These are phyloP conservation scores for Aspergillus cristatus DNA, from an alignment of 495 filamentous ascomycete species.

Conservation along the genomic window DNA sequence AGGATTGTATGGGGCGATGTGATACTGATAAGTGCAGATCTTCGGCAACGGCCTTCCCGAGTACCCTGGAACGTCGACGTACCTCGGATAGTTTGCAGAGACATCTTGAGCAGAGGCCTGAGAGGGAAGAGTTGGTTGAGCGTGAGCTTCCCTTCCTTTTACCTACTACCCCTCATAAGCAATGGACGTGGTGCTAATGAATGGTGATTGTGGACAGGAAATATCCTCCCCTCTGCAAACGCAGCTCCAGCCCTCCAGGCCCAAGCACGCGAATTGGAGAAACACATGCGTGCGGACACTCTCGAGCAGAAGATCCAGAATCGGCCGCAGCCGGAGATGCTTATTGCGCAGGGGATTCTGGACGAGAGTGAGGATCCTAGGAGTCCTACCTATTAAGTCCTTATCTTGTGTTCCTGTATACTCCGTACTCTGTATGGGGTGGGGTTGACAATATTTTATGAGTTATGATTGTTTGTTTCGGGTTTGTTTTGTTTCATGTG, in stretches of 20 bases:
- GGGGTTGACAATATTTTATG: too few species aligned
- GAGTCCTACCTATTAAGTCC: constrained; percentile 5
- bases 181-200: too few species aligned
- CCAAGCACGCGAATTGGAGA: constrained; percentile 70
- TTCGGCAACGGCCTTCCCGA: too few species aligned
- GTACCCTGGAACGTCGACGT: too few species aligned
- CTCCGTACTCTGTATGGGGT: too few species aligned
- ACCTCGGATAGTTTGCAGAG: constrained; percentile 58
- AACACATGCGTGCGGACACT: constrained; percentile 74
- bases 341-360: constrained; percentile 71
- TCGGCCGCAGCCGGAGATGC: constrained; percentile 61
- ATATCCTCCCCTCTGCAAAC: constrained; percentile 63
- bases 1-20: too few species aligned
- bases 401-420: not conserved
- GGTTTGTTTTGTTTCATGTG: too few species aligned
- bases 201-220: constrained; percentile 43
- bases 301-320: constrained; percentile 74
- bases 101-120: constrained; percentile 53
- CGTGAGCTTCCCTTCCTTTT: constrained; percentile 39
- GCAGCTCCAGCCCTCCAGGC: constrained; percentile 68
- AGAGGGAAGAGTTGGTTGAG: constrained; percentile 59
- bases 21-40: too few species aligned
- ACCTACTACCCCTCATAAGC: too few species aligned
- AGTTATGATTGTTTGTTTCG: too few species aligned
- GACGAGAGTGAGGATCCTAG: constrained; percentile 47